phyloP scores from a whole-genome alignment of 1,284 basidiomycete species.

The Puccinia novopanici region DNA sequence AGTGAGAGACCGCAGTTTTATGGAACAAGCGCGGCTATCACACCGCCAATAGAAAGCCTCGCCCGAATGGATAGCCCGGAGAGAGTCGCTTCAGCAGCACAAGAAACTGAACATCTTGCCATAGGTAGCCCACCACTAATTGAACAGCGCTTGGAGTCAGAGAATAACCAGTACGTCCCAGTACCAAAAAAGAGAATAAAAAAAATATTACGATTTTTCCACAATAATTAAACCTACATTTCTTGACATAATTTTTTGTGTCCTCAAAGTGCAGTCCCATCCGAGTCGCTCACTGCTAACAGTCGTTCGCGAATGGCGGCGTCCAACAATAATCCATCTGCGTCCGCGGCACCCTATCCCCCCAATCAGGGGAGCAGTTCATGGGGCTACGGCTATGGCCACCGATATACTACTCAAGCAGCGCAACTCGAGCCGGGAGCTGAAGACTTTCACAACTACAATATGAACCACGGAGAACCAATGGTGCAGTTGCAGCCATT shows the following conservation, averaged over 20 bases:
- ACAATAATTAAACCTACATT: no score
- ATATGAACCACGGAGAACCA: neutral
- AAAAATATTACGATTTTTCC: no score
- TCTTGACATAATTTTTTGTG: no score
- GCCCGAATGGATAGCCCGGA: neutral
- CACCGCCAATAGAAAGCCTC: neutral
- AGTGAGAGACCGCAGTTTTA: neutral
- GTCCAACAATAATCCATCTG: no score
- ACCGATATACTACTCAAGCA: neutral
- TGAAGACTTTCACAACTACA: neutral
- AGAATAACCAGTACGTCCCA: neutral
- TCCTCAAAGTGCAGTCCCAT: no score
- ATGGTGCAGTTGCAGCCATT: slow-evolving; percentile 8
- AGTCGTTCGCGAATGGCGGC: no score
- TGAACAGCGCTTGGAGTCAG: no score
- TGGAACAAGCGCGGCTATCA: slow-evolving; percentile 15
- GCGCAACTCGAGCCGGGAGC: neutral
- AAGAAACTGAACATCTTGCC: neutral
- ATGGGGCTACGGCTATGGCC: neutral
- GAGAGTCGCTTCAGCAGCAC: neutral
- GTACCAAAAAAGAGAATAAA: no score
- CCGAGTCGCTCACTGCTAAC: no score
- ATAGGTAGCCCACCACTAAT: neutral
- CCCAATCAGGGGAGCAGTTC: neutral
- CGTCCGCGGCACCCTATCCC: no score